Percentiles rank a stretch among this genome's conserved stretches.
These are phyloP conservation scores for Phytophthora tubulina DNA, from an alignment of 352 stramenopile genomes.

Conservation along the genomic window DNA sequence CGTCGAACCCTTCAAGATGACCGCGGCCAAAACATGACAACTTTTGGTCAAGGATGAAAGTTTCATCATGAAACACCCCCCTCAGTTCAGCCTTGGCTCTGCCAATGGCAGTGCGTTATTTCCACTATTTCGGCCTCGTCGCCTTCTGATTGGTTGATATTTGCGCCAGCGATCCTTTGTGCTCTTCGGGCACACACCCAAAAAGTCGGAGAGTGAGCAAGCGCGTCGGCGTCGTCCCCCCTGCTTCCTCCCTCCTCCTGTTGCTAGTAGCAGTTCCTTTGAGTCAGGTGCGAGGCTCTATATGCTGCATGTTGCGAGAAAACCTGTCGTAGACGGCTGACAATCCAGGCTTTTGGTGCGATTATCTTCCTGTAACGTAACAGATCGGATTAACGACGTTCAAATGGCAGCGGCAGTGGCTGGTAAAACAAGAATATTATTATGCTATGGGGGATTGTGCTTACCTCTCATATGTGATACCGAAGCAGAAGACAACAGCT, in stretches of 20 bases:
- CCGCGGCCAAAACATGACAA: too few species aligned
- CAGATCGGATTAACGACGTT: slow-evolving; percentile 24
- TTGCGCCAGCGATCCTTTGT: slow-evolving; percentile 30
- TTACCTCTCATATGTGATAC: slow-evolving; percentile 33
- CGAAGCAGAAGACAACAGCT: slow-evolving; percentile 68
- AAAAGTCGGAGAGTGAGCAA: slow-evolving; percentile 32
- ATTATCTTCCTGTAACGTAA: slow-evolving; percentile 11
- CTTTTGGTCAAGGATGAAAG: too few species aligned
- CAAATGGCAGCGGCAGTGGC: slow-evolving; percentile 44
- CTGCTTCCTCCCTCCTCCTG: slow-evolving; percentile 1
- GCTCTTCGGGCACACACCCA: slow-evolving; percentile 21
- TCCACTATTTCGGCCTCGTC: neutral
- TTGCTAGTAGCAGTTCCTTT: neutral
- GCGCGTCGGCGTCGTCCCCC: slow-evolving; percentile 10
- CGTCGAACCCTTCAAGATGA: too few species aligned
- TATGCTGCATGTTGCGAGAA: neutral
- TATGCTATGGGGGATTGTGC: slow-evolving; percentile 14
- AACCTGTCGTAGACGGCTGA: neutral
- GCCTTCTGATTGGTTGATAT: slow-evolving; percentile 37
- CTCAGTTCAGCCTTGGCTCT: too few species aligned
- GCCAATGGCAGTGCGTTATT: neutral
- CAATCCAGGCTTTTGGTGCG: neutral
- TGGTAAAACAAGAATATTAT: slow-evolving; percentile 33
- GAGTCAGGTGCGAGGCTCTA: neutral
- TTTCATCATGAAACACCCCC: too few species aligned